These are phyloP conservation scores for Colletotrichum acutatum DNA, from an alignment of 2,329 filamentous ascomycete genomes.

Conservation along the genomic window DNA sequence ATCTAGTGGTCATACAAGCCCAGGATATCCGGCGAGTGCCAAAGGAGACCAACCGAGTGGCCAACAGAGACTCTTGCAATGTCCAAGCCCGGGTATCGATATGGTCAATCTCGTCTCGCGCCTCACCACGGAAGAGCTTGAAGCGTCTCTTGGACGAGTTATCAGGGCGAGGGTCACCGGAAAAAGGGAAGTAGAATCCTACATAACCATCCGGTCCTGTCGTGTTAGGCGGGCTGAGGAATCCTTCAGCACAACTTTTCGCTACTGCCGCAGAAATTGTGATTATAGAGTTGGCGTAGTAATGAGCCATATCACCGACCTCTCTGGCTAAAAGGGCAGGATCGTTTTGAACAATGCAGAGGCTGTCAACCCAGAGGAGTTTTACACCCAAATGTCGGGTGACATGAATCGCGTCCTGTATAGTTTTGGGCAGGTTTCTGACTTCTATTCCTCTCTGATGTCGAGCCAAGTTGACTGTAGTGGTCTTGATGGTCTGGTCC, in stretches of 20 bases:
- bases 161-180: neutral
- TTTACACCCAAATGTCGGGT: neutral
- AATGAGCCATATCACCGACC: neutral
- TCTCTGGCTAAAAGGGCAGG: neutral
- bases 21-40: neutral
- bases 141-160: neutral
- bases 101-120: neutral
- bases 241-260: neutral
- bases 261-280: neutral
- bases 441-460: neutral
- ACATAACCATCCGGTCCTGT: neutral
- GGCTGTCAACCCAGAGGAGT: neutral
- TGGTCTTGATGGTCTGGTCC: neutral
- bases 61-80: neutral
- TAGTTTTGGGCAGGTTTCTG: neutral
- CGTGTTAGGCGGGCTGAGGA: neutral
- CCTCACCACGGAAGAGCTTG: neutral
- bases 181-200: neutral
- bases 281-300: neutral
- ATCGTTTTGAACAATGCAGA: neutral
- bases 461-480: neutral
- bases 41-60: neutral
- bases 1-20: neutral
- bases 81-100: neutral
- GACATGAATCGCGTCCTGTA: neutral